Percentiles rank a stretch among this genome's conserved stretches.
phyloP scores from a whole-genome alignment of 1,284 basidiomycete species.

The Ustilago loliicola region DNA sequence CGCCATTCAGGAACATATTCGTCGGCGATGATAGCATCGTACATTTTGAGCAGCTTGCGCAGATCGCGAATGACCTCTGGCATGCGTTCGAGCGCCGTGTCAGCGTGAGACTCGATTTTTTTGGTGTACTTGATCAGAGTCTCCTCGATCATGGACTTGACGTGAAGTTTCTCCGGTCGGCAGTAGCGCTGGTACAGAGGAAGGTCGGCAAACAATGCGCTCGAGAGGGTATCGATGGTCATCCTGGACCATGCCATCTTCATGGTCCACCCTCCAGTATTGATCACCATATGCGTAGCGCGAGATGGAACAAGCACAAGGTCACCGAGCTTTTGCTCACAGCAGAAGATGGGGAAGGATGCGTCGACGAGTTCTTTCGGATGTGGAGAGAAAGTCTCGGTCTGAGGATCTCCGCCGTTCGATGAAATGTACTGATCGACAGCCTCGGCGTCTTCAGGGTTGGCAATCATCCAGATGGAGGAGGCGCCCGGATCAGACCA shows the following conservation, averaged over 20 bases:
- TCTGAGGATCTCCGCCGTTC: constrained; percentile 23
- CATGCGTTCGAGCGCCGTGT: background rate
- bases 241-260: constrained; percentile 40
- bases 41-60: constrained; percentile 32
- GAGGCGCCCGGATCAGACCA: constrained; percentile 29
- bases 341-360: constrained; percentile 27
- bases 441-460: constrained; percentile 17
- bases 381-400: constrained; percentile 17
- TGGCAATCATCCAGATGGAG: constrained; percentile 35
- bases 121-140: constrained; percentile 23
- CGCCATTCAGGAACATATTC: constrained; percentile 43
- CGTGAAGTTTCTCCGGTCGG: constrained; percentile 22
- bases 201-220: constrained; percentile 30
- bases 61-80: constrained; percentile 14
- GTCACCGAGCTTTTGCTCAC: constrained; percentile 39
- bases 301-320: constrained; percentile 44
- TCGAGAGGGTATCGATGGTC: constrained; percentile 31
- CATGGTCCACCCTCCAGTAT: constrained; percentile 34
- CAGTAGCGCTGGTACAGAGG: constrained; percentile 47
- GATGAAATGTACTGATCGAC: constrained; percentile 27
- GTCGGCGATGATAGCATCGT: constrained; percentile 43
- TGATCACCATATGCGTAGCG: constrained; percentile 29
- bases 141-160: constrained; percentile 35
- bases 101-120: constrained; percentile 6
- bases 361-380: constrained; percentile 30